These are phyloP conservation scores for Pichia sp. DNA, from an alignment of 1,139 yeast species.

Conservation along the genomic window DNA sequence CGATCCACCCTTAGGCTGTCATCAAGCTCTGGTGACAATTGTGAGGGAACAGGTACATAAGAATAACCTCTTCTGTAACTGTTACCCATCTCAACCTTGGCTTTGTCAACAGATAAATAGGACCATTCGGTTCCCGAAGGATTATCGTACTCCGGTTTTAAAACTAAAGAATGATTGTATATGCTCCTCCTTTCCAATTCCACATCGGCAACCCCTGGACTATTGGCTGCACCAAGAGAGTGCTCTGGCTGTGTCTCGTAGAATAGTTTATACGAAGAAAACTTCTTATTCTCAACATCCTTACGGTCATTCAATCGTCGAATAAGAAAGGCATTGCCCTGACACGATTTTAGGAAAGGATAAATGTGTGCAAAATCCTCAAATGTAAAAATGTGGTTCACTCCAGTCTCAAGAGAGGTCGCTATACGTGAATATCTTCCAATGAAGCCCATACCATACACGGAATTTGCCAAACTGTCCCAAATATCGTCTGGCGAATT, in stretches of 20 bases:
- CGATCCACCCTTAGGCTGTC: background rate
- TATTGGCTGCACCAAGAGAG: background rate
- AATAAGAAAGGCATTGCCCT: conserved; percentile 1
- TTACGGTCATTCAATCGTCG: background rate
- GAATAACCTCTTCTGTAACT: background rate
- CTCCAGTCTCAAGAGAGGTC: conserved; percentile 11
- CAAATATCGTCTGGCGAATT: conserved; percentile 13
- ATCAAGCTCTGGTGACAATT: background rate
- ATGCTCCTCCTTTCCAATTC: conserved; percentile 2
- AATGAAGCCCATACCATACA: conserved; percentile 13
- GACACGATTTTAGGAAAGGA: conserved; percentile 13
- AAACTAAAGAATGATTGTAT: conserved; percentile 6
- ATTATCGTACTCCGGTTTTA: background rate
- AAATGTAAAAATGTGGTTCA: conserved; percentile 13
- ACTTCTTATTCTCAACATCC: background rate
- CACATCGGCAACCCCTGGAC: background rate
- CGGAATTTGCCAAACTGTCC: conserved; percentile 9
- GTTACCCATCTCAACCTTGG: background rate
- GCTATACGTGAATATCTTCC: conserved; percentile 16
- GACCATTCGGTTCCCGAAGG: conserved; percentile 11
- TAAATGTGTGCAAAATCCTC: conserved; percentile 15
- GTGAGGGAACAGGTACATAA: background rate
- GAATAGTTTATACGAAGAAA: background rate
- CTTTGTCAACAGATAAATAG: conserved; percentile 7
- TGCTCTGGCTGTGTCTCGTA: background rate